Evolutionary conservation across 2,329 filamentous ascomycete genomes (phyloP), one percentile per base, ranked within the genome.

Genomic region (Juglanconis oblonga): DNA sequence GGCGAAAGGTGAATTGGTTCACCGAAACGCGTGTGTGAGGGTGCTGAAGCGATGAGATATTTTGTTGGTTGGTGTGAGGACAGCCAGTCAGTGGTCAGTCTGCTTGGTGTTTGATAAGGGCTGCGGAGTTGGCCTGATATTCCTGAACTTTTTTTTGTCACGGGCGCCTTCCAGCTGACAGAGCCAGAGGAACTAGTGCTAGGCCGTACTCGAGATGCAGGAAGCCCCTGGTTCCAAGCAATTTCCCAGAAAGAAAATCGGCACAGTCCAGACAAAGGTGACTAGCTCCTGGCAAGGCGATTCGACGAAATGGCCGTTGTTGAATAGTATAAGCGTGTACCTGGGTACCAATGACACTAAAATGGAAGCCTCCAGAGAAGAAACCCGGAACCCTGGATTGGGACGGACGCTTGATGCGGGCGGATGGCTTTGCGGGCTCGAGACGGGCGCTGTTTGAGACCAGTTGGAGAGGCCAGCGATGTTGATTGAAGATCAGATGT

Each of bases 391-490:
- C 31, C 31, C 31, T 50, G n/a, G 11, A 24, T 24, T 24, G 17
- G 17, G 17, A 24, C 17, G 17, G 17, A 24, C 17, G 17, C 17
- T 24, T 24, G 17, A 44, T 45, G 47, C 31, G 47, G 51, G 53
- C 40, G 51, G 50, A 42, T 51, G 51, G 56, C 45, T 48, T 55
- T 33, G 52, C 49, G 52, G 44, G 59, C 56, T 59, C 55, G 54
- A 58, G 50, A 55, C 48, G 54, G 57, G 38, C 57, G 42, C 51
- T 42, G 57, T 54, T 50, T 50, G 57, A 55, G 51, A 52, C 14
- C 35, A 52, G 54, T 53, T 61, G 54, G 58, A 33, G 58, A 14
- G 13, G 44, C 17, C 13, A 36, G 31, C 32, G 5, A 40, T 24
- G 31, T 33, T 31, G 29, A 29, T 31, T 13, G 40, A 47, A 24